A percentile compares a stretch with the other conserved stretches of the same genome.
phyloP scores from a whole-genome alignment of 2,329 filamentous ascomycete genomes.

The Biscogniauxia mediterranea region DNA sequence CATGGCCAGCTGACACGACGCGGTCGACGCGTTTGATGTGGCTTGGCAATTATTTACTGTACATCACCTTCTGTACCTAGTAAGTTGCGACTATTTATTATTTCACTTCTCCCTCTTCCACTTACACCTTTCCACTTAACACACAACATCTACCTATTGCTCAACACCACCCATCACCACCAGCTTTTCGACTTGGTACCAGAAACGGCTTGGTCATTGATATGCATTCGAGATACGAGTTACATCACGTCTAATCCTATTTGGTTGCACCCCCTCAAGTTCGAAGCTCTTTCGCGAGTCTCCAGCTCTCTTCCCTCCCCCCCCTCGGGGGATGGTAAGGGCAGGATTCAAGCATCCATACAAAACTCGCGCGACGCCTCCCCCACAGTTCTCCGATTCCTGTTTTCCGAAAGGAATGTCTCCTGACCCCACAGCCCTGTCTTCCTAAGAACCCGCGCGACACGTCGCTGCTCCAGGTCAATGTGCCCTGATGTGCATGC shows the following conservation, averaged over 20 bases:
- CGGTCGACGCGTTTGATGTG: slow-evolving; percentile 6
- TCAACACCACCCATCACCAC: slow-evolving; percentile 17
- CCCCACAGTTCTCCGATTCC: slow-evolving; percentile 75
- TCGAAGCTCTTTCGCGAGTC: slow-evolving; percentile 46
- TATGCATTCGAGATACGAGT: slow-evolving; percentile 35
- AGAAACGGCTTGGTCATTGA: slow-evolving; percentile 30
- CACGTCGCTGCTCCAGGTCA: slow-evolving; percentile 62
- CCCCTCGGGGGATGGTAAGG: slow-evolving; percentile 1
- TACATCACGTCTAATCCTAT: slow-evolving; percentile 14
- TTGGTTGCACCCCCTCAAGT: slow-evolving; percentile 23
- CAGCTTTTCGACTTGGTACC: slow-evolving; percentile 24
- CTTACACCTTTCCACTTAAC: background rate
- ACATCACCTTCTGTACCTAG: no score
- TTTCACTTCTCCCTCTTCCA: slow-evolving; percentile 6
- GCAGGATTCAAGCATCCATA: slow-evolving; percentile 28
- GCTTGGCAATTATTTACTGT: slow-evolving; percentile 15
- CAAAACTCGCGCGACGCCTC: slow-evolving; percentile 67
- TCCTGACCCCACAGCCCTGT: slow-evolving; percentile 44
- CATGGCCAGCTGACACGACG: slow-evolving; percentile 8
- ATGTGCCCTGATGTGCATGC: slow-evolving; percentile 50
- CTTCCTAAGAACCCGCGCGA: slow-evolving; percentile 34
- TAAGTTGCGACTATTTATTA: no score
- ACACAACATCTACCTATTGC: slow-evolving; percentile 19
- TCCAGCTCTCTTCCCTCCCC: slow-evolving; percentile 17
- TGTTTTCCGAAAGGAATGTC: slow-evolving; percentile 69